Evolutionary conservation across 2,329 filamentous ascomycete genomes (phyloP), one percentile per base, ranked within the genome.

Genomic region (Botryotinia convoluta): DNA sequence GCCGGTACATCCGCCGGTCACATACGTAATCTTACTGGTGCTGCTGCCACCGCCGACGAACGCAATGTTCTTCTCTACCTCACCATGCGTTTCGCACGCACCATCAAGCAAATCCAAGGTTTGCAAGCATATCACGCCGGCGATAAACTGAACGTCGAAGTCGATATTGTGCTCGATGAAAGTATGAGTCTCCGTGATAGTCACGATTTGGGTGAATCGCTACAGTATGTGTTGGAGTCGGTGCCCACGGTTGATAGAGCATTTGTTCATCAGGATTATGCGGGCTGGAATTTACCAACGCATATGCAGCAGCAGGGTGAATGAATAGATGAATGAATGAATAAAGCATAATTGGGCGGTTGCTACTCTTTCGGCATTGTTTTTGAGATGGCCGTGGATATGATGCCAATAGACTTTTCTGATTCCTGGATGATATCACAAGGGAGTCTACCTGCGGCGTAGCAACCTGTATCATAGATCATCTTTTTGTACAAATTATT

Each of bases 101-200:
- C 88, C 1, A 86, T 88, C 6, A 82, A 84, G 57, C 86, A 86
- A 5, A 87, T 87, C 79, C 88, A 88, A 80, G 84, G 82, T 22
- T 80, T 88, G 54, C 87, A 84, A 73, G 86, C 87, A 0, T 91
- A 91, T 76, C 89, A 91, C 77, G 86, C 87, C 0, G 89, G 89
- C 20, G 89, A 91, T 77, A 88, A 88, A 10, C 83, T 90, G 1
- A 90, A 89, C 84, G 88, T 88, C 0, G 89, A 91, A 79, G 86
- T 89, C 35, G 89, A 91, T 76, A 84, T 90, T 32, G 80, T 91
- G 51, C 81, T 91, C 76, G 85, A 87, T 62, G 85, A 86, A 76
- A 83, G 86, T 64, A 86, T 85, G 57, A 85, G 83, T 68, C 77
- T 91, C 69, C 84, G 84, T 62, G 83, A 82, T 69, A 85, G 84